Conservation (phyloP, 805 yeast species). For the Candida adriatica region DNA sequence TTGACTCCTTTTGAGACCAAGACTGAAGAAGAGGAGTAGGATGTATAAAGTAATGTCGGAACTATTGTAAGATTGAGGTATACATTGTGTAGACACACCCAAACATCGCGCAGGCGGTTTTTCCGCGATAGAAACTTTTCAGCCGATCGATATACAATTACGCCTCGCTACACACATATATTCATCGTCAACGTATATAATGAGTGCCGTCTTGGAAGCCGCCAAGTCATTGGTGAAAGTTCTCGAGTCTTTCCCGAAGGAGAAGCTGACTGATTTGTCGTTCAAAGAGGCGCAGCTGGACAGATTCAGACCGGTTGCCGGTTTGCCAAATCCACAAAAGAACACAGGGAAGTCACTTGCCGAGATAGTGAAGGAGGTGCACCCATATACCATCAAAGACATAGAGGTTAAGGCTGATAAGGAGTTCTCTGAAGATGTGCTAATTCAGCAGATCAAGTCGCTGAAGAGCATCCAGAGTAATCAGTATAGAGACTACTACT, state of each 20-base stretch:
- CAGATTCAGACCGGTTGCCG: conserved; percentile 46
- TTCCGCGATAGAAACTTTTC: too few species aligned
- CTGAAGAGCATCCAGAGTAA: conserved; percentile 50
- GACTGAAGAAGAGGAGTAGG: conserved; percentile 33
- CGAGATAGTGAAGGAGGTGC: conserved; percentile 39
- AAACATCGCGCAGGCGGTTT: too few species aligned
- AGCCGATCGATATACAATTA: too few species aligned
- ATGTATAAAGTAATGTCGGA: too few species aligned
- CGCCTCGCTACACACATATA: too few species aligned
- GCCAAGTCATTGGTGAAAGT: conserved; percentile 51
- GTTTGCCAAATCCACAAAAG: conserved; percentile 34
- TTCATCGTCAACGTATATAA: too few species aligned
- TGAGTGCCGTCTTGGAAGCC: conserved; percentile 30
- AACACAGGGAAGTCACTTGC: conserved; percentile 31
- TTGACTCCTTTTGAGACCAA: conserved; percentile 71
- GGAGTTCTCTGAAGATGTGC: conserved; percentile 38
- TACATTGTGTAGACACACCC: too few species aligned
- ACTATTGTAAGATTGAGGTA: too few species aligned
- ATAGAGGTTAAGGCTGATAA: conserved; percentile 39
- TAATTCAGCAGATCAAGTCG: conserved; percentile 50
- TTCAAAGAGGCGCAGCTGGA: conserved; percentile 62
- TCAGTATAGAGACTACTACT: conserved; percentile 57
- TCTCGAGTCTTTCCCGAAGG: conserved; percentile 60
- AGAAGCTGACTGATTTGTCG: conserved; percentile 59
- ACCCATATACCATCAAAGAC: conserved; percentile 38